These are phyloP conservation scores for Blepharisma japonicum DNA, from an alignment of 73 alveolate species.

Conservation along the genomic window DNA sequence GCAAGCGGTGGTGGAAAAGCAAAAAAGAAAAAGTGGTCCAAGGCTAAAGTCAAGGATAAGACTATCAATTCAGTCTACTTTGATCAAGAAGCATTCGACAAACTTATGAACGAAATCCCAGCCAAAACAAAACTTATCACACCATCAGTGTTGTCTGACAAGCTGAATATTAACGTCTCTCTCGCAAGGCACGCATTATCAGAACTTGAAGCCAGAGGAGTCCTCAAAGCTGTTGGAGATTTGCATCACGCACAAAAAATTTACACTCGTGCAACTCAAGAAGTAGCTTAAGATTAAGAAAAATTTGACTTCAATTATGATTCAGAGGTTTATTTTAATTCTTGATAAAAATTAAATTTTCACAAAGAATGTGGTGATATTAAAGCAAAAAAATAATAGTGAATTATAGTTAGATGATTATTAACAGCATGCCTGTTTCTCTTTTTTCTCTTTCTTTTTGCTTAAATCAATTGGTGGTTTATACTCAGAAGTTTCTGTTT, in stretches of 20 bases:
- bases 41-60: slow-evolving; percentile 70
- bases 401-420: neutral
- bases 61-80: slow-evolving; percentile 59
- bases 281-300: neutral
- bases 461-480: slow-evolving; percentile 12
- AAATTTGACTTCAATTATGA: too few species aligned
- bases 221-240: slow-evolving; percentile 59
- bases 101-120: slow-evolving; percentile 60
- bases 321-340: too few species aligned
- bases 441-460: neutral
- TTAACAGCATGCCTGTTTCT: neutral
- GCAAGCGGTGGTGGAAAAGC: slow-evolving; percentile 64
- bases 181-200: slow-evolving; percentile 63
- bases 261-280: slow-evolving; percentile 41
- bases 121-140: slow-evolving; percentile 45
- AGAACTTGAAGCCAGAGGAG: slow-evolving; percentile 50
- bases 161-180: slow-evolving; percentile 56
- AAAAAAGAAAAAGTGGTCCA: slow-evolving; percentile 75
- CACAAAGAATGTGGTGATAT: too few species aligned
- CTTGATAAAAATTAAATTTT: too few species aligned
- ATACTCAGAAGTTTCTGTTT: neutral
- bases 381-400: too few species aligned
- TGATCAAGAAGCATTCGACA: slow-evolving; percentile 63
- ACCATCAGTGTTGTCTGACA: slow-evolving; percentile 53
- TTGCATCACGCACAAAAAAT: slow-evolving; percentile 42